Percentiles rank a stretch among this genome's conserved stretches.
These are phyloP conservation scores for Diplodia corticola DNA, from an alignment of 2,329 filamentous ascomycete genomes.

Conservation along the genomic window DNA sequence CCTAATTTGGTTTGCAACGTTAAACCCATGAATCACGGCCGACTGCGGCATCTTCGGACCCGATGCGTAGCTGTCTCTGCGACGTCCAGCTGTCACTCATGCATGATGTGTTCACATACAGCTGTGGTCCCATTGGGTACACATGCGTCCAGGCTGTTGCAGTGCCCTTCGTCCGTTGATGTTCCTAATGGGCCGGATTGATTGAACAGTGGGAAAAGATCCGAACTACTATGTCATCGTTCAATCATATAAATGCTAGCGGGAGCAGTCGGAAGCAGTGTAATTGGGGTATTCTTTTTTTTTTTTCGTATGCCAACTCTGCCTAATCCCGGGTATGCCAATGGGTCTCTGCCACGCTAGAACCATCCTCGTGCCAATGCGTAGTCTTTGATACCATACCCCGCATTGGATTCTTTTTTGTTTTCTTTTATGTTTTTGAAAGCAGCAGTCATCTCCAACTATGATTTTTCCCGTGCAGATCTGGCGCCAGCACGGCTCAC, in stretches of 20 bases:
- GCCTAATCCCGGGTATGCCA: slow-evolving; percentile 18
- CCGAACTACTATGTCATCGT: not conserved
- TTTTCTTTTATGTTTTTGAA: not conserved
- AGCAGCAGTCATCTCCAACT: not conserved
- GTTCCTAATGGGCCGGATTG: slow-evolving; percentile 1
- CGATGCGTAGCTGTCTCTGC: not conserved
- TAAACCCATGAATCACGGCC: not conserved
- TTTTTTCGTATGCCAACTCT: slow-evolving; percentile 18
- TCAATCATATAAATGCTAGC: not conserved
- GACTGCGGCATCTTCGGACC: not conserved
- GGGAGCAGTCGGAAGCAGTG: slow-evolving; percentile 5
- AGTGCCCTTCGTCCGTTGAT: not conserved
- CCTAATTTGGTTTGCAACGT: not conserved
- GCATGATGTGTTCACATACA: not conserved
- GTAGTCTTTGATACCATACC: slow-evolving; percentile 4
- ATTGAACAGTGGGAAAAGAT: slow-evolving; percentile 2
- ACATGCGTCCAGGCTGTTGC: not conserved
- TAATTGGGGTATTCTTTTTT: slow-evolving; percentile 19
- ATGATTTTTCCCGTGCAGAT: not conserved
- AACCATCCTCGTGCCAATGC: slow-evolving; percentile 19
- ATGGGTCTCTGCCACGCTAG: slow-evolving; percentile 20
- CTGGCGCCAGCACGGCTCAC: not conserved
- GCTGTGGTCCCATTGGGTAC: not conserved
- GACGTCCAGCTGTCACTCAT: not conserved
- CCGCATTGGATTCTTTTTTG: slow-evolving; percentile 16